Evolutionary conservation across 306 rosid genomes (phyloP).

Genomic region (Potentilla sterilis): DNA sequence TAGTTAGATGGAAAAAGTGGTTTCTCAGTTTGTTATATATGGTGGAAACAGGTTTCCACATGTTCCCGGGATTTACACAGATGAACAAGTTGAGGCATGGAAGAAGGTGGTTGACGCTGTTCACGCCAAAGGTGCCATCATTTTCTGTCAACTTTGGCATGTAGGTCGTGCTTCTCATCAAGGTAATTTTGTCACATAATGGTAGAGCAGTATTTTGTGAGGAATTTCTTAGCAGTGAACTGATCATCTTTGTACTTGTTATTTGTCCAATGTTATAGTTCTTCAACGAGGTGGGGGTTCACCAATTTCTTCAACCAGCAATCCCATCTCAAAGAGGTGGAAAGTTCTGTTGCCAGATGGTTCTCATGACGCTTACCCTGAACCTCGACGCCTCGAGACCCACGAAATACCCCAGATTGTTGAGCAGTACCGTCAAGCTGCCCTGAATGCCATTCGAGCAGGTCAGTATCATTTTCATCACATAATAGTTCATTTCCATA

Average conservation of each 20-base stretch:
- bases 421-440: conserved; percentile 65
- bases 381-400: conserved; percentile 51
- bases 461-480: conserved; percentile 39
- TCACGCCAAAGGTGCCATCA: conserved; percentile 70
- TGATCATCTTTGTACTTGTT: not conserved
- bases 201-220: not conserved
- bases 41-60: conserved; percentile 44
- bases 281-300: conserved; percentile 69
- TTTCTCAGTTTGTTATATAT: not conserved
- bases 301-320: conserved; percentile 74
- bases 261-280: conserved; percentile 39
- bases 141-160: conserved; percentile 94
- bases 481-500: not conserved
- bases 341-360: conserved; percentile 73
- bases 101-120: conserved; percentile 77
- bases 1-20: not conserved
- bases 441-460: conserved; percentile 64
- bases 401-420: conserved; percentile 63
- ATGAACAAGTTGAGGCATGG: conserved; percentile 79
- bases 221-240: not conserved
- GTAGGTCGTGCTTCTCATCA: conserved; percentile 91
- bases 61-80: conserved; percentile 57
- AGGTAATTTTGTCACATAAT: conserved; percentile 21
- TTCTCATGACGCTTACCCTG: conserved; percentile 61
- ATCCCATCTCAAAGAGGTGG: conserved; percentile 68